Percentiles rank a stretch among this genome's conserved stretches.
Evolutionary conservation across 495 filamentous ascomycete species (phyloP).

Genomic region (Achaetomiella virescens): DNA sequence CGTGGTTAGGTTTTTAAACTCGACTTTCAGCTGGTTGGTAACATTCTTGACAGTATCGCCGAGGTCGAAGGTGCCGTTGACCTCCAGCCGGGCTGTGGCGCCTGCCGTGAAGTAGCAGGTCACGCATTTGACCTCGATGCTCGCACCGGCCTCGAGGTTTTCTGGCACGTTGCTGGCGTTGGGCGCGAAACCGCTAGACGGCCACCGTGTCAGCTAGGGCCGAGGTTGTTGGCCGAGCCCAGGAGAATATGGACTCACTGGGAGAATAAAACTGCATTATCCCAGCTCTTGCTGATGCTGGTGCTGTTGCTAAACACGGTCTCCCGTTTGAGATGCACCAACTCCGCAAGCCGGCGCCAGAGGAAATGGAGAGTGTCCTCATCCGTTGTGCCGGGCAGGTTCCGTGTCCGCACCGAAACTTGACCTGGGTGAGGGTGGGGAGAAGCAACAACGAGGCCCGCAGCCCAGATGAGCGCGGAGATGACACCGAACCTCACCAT

Average conservation of each 20-base stretch:
- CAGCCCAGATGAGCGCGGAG: slow-evolving; percentile 5
- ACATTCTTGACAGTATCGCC: slow-evolving; percentile 28
- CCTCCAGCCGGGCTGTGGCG: slow-evolving; percentile 34
- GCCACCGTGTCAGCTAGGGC: neutral
- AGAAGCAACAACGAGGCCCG: neutral
- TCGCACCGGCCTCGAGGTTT: neutral
- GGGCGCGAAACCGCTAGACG: no score
- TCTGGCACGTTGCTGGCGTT: neutral
- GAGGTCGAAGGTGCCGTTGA: slow-evolving; percentile 34
- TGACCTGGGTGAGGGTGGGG: neutral
- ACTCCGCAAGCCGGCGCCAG: neutral
- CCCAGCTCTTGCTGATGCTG: slow-evolving; percentile 1
- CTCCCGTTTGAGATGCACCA: neutral
- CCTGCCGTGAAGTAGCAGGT: slow-evolving; percentile 47
- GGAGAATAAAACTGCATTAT: neutral
- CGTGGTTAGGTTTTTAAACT: slow-evolving; percentile 20
- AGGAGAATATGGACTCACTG: neutral
- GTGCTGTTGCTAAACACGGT: slow-evolving; percentile 2
- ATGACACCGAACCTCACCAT: slow-evolving; percentile 5
- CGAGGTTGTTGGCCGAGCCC: neutral
- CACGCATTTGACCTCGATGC: slow-evolving; percentile 41
- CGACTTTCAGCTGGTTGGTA: slow-evolving; percentile 21
- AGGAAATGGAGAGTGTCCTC: slow-evolving; percentile 1
- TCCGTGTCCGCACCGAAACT: neutral
- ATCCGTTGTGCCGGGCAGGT: neutral